Percentiles rank a stretch among this genome's conserved stretches.
Conservation (phyloP, 106 monocot species). For the Vanilla planifolia region DNA sequence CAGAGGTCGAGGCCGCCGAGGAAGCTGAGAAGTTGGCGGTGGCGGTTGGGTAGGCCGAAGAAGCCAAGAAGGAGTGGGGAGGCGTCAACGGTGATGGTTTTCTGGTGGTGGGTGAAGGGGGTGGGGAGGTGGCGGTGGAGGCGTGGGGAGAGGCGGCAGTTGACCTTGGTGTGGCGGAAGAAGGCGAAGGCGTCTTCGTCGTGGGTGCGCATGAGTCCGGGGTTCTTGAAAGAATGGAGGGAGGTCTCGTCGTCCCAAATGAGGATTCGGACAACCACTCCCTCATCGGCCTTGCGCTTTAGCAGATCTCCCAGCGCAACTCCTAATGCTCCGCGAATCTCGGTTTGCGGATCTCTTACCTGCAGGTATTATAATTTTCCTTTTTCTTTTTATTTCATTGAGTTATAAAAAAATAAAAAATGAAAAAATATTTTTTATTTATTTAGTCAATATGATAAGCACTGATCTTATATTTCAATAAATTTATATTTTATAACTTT, state of each 20-base stretch:
- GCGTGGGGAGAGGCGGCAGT: slow-evolving; percentile 33
- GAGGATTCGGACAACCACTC: slow-evolving; percentile 41
- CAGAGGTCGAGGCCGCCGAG: slow-evolving; percentile 61
- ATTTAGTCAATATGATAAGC: neutral
- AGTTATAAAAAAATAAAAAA: neutral
- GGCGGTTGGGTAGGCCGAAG: neutral
- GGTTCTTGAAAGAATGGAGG: slow-evolving; percentile 22
- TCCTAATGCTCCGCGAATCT: slow-evolving; percentile 13
- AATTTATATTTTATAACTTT: neutral
- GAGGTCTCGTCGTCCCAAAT: slow-evolving; percentile 62
- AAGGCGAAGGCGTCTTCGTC: slow-evolving; percentile 41
- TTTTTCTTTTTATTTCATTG: neutral
- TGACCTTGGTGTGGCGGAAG: slow-evolving; percentile 42
- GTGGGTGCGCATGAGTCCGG: slow-evolving; percentile 47
- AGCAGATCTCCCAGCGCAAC: slow-evolving; percentile 40
- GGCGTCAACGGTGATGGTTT: slow-evolving; percentile 41
- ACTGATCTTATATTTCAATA: neutral
- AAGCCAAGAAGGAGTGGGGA: neutral
- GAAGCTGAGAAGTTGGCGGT: slow-evolving; percentile 39
- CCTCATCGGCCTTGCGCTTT: slow-evolving; percentile 49
- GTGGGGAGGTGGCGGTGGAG: slow-evolving; percentile 29
- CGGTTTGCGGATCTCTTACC: slow-evolving; percentile 30
- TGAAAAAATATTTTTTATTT: neutral
- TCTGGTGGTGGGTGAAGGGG: slow-evolving; percentile 60
- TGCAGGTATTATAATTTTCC: neutral